phyloP scores from a whole-genome alignment of 1,284 basidiomycete genomes.

The Ustilago loliicola region DNA sequence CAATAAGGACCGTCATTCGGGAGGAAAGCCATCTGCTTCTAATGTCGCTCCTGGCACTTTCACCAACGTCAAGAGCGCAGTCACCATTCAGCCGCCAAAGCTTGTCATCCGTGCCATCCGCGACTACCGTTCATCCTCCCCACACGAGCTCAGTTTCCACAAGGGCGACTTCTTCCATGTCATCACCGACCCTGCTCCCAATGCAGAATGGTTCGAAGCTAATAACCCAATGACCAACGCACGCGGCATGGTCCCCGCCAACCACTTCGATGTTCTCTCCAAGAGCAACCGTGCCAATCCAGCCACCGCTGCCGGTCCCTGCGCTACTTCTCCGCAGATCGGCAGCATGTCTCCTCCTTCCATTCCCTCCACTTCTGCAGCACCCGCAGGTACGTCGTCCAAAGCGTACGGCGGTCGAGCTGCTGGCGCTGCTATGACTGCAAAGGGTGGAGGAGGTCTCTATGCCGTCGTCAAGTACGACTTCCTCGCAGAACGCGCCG shows the following conservation, averaged over 20 bases:
- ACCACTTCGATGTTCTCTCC: slow-evolving; percentile 77
- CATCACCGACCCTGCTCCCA: slow-evolving; percentile 76
- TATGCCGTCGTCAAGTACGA: slow-evolving; percentile 97
- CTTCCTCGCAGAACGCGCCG: slow-evolving; percentile 91
- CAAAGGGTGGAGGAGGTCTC: slow-evolving; percentile 69
- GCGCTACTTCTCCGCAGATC: slow-evolving; percentile 39
- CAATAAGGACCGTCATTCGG: slow-evolving; percentile 61
- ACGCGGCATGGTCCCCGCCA: slow-evolving; percentile 90
- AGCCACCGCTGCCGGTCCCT: slow-evolving; percentile 35
- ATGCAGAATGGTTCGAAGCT: slow-evolving; percentile 72
- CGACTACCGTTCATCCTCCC: slow-evolving; percentile 79
- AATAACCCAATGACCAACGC: slow-evolving; percentile 86
- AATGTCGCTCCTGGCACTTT: slow-evolving; percentile 33
- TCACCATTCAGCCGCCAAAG: slow-evolving; percentile 78
- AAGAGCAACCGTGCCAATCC: slow-evolving; percentile 49
- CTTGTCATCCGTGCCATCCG: slow-evolving; percentile 92
- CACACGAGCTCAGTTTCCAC: slow-evolving; percentile 89
- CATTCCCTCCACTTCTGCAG: background rate
- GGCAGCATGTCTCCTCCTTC: slow-evolving; percentile 44
- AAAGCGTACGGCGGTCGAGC: slow-evolving; percentile 45
- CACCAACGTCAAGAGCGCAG: slow-evolving; percentile 56
- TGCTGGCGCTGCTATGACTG: slow-evolving; percentile 51
- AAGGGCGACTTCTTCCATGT: slow-evolving; percentile 99
- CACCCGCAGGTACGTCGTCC: slow-evolving; percentile 16
- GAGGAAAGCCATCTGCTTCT: slow-evolving; percentile 44